Conservation (phyloP, 106 monocot species). For the Chionographis japonica region DNA sequence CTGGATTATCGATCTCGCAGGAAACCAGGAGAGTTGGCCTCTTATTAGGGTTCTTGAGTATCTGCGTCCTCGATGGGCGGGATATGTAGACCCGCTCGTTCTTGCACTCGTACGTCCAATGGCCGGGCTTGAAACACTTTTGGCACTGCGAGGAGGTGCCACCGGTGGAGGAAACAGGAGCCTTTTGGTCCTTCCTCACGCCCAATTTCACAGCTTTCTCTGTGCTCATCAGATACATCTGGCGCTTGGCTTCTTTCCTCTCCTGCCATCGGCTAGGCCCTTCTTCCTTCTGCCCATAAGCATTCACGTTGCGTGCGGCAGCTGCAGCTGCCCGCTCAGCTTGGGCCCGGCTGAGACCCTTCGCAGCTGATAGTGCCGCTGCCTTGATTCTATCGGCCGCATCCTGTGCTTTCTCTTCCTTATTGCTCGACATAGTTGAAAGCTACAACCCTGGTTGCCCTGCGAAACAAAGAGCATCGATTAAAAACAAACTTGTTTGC, state of each 20-base stretch:
- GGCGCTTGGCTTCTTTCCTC: slow-evolving; percentile 89
- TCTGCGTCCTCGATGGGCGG: slow-evolving; percentile 79
- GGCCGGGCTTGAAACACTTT: slow-evolving; percentile 86
- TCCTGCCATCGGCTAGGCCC: slow-evolving; percentile 99
- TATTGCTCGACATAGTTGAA: slow-evolving; percentile 63
- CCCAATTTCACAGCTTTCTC: slow-evolving; percentile 93
- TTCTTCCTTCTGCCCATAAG: slow-evolving; percentile 99
- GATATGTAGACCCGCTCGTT: slow-evolving; percentile 95
- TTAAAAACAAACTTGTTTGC: no score
- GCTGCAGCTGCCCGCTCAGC: slow-evolving; percentile 89
- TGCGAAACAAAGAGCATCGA: no score
- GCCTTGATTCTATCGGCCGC: slow-evolving; percentile 80
- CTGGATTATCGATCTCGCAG: slow-evolving; percentile 65
- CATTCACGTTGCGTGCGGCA: slow-evolving; percentile 89
- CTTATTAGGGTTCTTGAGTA: slow-evolving; percentile 79
- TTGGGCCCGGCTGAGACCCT: slow-evolving; percentile 90
- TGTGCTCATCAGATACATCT: slow-evolving; percentile 99
- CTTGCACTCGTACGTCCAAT: slow-evolving; percentile 99
- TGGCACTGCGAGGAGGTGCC: slow-evolving; percentile 65
- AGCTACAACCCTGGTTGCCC: no score
- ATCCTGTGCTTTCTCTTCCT: slow-evolving; percentile 74
- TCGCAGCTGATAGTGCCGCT: slow-evolving; percentile 67
- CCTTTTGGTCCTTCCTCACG: slow-evolving; percentile 68
- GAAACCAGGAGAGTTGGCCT: slow-evolving; percentile 51
- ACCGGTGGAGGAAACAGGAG: slow-evolving; percentile 26